Percentiles rank a stretch among this genome's conserved stretches.
Evolutionary conservation across 352 stramenopile species (phyloP).

Genomic region (Halophytophthora batemanensis): DNA sequence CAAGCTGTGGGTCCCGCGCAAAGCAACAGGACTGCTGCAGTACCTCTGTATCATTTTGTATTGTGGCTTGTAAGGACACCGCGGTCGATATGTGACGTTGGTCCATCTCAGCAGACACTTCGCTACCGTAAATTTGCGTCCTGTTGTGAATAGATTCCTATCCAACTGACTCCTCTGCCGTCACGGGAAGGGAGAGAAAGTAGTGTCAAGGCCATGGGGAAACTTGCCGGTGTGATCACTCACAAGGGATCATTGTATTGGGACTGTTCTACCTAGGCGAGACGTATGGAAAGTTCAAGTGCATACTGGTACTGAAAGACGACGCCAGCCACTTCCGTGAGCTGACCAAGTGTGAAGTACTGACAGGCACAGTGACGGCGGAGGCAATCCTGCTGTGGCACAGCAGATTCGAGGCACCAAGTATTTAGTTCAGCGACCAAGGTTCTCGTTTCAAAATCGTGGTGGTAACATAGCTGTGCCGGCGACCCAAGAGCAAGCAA

Average conservation of each 20-base stretch:
- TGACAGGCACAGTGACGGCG: slow-evolving; percentile 4
- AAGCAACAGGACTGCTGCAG: background rate
- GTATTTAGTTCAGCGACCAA: slow-evolving; percentile 16
- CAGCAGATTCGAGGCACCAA: slow-evolving; percentile 16
- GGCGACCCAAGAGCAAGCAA: slow-evolving; percentile 15
- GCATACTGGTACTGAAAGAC: slow-evolving; percentile 26
- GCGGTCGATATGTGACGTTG: background rate
- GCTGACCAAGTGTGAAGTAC: slow-evolving; percentile 11
- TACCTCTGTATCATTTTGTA: background rate
- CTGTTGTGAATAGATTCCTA: background rate
- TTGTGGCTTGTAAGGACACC: slow-evolving; percentile 4
- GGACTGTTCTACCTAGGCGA: slow-evolving; percentile 22
- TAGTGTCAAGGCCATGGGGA: slow-evolving; percentile 1
- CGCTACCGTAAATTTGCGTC: background rate
- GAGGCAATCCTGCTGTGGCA: slow-evolving; percentile 21
- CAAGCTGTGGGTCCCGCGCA: background rate
- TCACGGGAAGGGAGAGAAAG: slow-evolving; percentile 12
- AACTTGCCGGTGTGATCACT: too few relatives aligned
- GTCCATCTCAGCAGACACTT: background rate
- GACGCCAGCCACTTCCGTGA: slow-evolving; percentile 21
- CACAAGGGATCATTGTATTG: slow-evolving; percentile 22
- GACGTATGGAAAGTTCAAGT: slow-evolving; percentile 11
- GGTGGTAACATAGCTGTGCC: slow-evolving; percentile 13
- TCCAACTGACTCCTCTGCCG: slow-evolving; percentile 10
- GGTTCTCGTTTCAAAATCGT: slow-evolving; percentile 27